Percentiles rank a stretch among this genome's conserved stretches.
phyloP scores from a whole-genome alignment of 768 basidiomycete species.

The Collybia nuda region DNA sequence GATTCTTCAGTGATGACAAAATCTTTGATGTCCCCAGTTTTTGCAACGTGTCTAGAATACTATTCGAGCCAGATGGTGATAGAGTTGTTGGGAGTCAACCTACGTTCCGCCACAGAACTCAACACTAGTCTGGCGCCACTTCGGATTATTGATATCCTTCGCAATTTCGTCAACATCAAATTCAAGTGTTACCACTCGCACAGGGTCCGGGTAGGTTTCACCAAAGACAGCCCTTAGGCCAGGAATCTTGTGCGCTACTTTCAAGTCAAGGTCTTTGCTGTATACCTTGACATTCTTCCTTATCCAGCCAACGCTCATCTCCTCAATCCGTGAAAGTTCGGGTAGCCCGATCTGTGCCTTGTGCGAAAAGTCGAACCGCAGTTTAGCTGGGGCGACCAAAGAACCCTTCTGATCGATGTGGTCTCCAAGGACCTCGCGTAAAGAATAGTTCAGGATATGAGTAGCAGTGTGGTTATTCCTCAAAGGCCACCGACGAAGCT shows the following conservation, averaged over 20 bases:
- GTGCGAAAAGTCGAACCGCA: conserved; percentile 99
- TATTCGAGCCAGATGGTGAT: neutral
- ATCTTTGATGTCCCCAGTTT: conserved; percentile 96
- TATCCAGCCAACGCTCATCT: conserved; percentile 87
- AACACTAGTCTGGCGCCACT: conserved; percentile 89
- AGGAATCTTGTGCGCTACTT: conserved; percentile 82
- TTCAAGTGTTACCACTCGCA: conserved; percentile 91
- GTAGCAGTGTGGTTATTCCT: conserved; percentile 99
- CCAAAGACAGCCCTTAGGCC: conserved; percentile 97
- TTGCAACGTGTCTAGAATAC: conserved; percentile 77
- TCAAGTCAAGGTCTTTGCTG: conserved; percentile 81
- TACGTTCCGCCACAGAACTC: conserved; percentile 99
- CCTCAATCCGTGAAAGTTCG: conserved; percentile 83
- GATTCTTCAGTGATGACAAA: conserved; percentile 95
- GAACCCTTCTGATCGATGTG: conserved; percentile 99
- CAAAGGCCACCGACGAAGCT: conserved; percentile 93
- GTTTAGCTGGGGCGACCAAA: conserved; percentile 90
- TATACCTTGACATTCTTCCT: conserved; percentile 85
- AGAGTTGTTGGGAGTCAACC: conserved; percentile 29
- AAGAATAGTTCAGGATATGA: conserved; percentile 92
- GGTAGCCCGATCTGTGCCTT: conserved; percentile 78
- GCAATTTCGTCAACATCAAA: conserved; percentile 85
- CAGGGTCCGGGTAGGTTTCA: conserved; percentile 96
- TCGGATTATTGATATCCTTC: conserved; percentile 82
- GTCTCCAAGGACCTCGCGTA: conserved; percentile 94